Conservation (phyloP, 2,329 filamentous ascomycete species). For the Rhinocladiella mackenziei region DNA sequence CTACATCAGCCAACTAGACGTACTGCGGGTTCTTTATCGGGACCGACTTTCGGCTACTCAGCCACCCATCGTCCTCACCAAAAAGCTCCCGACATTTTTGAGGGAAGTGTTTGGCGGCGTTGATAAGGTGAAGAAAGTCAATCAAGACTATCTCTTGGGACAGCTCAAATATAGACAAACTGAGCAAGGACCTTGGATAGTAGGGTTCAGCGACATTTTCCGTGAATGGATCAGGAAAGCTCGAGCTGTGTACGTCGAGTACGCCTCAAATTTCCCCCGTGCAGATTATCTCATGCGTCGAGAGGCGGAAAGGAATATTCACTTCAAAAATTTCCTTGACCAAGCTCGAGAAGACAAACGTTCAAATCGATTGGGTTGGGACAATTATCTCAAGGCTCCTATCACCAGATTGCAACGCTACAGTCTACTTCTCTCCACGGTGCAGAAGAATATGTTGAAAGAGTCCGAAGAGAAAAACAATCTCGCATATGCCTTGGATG, state of each 20-base stretch:
- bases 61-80: conserved; percentile 75
- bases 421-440: conserved; percentile 73
- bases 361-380: conserved; percentile 83
- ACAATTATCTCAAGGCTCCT: conserved; percentile 87
- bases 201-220: conserved; percentile 94
- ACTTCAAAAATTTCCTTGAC: conserved; percentile 83
- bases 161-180: conserved; percentile 96
- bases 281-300: conserved; percentile 78
- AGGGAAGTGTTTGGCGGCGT: conserved; percentile 84
- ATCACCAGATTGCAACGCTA: conserved; percentile 92
- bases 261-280: conserved; percentile 80
- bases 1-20: conserved; percentile 84
- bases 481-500: conserved; percentile 76
- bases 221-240: conserved; percentile 97
- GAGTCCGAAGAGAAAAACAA: conserved; percentile 90
- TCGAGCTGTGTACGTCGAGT: conserved; percentile 81
- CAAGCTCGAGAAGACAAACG: conserved; percentile 72
- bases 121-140: conserved; percentile 81
- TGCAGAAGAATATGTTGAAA: conserved; percentile 74
- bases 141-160: conserved; percentile 85
- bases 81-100: conserved; percentile 74
- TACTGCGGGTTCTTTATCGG: conserved; percentile 78
- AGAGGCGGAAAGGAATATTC: conserved; percentile 76
- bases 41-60: conserved; percentile 70
- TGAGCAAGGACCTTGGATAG: conserved; percentile 92